These are phyloP conservation scores for Tieghemostelium lacteum DNA, from an alignment of 78 protist species.

Conservation along the genomic window DNA sequence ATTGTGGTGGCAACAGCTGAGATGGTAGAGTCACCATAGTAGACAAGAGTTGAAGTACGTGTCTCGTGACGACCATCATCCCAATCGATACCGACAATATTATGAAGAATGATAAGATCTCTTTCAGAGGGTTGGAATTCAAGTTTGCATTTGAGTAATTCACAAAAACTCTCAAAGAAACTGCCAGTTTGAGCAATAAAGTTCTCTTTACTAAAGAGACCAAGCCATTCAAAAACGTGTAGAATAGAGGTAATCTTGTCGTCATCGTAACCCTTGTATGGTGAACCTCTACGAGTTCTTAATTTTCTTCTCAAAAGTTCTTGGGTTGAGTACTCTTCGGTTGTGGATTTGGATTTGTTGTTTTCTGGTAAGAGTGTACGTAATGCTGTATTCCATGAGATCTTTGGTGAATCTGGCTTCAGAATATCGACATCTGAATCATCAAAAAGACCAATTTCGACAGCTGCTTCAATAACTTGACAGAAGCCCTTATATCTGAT, in stretches of 20 bases:
- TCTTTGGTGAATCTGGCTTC: background rate
- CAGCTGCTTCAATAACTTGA: conserved; percentile 75
- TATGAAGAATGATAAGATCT: conserved; percentile 80
- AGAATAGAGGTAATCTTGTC: conserved; percentile 62
- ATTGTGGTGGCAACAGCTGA: conserved; percentile 86
- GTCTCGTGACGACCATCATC: conserved; percentile 75
- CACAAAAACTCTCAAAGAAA: conserved; percentile 44
- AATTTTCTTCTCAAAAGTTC: conserved; percentile 61
- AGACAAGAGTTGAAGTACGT: conserved; percentile 74
- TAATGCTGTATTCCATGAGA: conserved; percentile 63
- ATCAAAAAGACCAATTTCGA: conserved; percentile 72
- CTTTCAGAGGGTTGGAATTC: conserved; percentile 63
- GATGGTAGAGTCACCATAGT: conserved; percentile 55
- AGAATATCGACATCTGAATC: background rate
- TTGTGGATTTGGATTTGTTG: too few relatives aligned
- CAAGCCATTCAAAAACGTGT: conserved; percentile 59
- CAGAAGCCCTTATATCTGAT: conserved; percentile 78
- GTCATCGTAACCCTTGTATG: conserved; percentile 79
- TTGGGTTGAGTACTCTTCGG: conserved; percentile 28
- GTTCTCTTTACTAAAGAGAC: conserved; percentile 9
- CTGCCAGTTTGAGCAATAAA: conserved; percentile 29
- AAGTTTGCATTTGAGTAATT: conserved; percentile 47
- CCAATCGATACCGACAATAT: conserved; percentile 77
- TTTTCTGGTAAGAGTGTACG: conserved; percentile 34
- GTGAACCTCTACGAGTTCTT: conserved; percentile 66